Evolutionary conservation across 2,329 filamentous ascomycete genomes (phyloP), one percentile per base, ranked within the genome.

Genomic region (Macrophomina tecta): DNA sequence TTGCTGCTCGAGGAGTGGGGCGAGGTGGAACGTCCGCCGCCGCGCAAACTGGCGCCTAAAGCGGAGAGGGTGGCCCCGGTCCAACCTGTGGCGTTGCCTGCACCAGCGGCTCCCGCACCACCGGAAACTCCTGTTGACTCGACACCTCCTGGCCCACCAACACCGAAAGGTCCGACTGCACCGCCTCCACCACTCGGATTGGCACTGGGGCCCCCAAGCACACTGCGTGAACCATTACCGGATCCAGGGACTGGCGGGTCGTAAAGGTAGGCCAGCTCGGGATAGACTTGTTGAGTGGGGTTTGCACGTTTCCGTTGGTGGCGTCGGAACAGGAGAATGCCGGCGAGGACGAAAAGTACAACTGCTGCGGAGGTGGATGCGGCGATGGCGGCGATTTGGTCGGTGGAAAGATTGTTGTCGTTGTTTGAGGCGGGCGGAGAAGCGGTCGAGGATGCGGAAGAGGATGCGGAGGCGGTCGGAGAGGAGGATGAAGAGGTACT

Each of bases 351-450:
- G 28, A 76, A 74, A 45, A 79, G 69, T 40, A 79, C 68, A 45
- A 77, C 63, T 48, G 73, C 75, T 34, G 75, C 74, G 8, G 74
- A 74, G 14, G 75, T 73, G 38, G 73, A 76, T 34, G 78, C 69
- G 23, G 74, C 77, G 32, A 79, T 73, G 42, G 76, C 77, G 12
- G 75, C 77, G 5, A 76, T 78, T 67, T 78, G 75, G 1, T 72
- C 3, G 69, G 72, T 46, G 75, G 67, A 66, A 71, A 73, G 38
- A 72, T 68, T 34, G 72, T 40, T 34, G 72, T 40, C 46, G n/a
- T 40, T 42, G 11, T 51, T 18, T 14, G 67, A 67, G 18, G 66
- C 42, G 14, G n/a, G 11, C 8, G 58, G 16, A 65, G 55, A 46
- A 71, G 64, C 48, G 45, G 16, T 49, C 51, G 28, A 56, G 14